Conservation (phyloP, 345 rosid species). For the Eucalyptus pauciflora region DNA sequence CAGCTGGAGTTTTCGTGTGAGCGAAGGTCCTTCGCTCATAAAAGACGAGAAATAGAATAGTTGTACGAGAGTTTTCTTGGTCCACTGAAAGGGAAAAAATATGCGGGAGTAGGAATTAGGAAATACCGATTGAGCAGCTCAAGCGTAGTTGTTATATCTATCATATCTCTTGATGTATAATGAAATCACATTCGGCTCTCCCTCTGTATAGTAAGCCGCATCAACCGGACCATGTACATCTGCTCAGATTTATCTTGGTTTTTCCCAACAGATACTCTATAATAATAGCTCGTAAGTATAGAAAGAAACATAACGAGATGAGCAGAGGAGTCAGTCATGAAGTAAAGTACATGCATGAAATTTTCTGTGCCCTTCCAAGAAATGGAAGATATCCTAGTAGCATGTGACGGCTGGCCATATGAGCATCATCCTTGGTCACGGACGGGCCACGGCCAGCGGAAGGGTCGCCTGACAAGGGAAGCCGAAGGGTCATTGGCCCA, state of each 20-base stretch:
- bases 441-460: too few species aligned
- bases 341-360: background rate
- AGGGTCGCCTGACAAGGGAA: background rate
- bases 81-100: background rate
- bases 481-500: background rate
- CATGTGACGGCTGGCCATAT: background rate
- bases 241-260: background rate
- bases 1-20: background rate
- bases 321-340: background rate
- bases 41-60: background rate
- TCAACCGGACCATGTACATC: background rate
- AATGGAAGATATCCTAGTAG: background rate
- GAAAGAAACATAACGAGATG: background rate
- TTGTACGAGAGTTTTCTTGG: too few species aligned
- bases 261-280: background rate
- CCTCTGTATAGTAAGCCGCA: background rate
- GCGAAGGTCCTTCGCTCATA: background rate
- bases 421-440: background rate
- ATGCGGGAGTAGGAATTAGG: background rate
- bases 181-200: background rate
- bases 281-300: background rate
- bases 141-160: background rate
- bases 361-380: background rate
- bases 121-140: background rate
- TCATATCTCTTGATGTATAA: background rate